Conservation (phyloP, 2,329 filamentous ascomycete species). For the Pseudogymnoascus verrucosus region DNA sequence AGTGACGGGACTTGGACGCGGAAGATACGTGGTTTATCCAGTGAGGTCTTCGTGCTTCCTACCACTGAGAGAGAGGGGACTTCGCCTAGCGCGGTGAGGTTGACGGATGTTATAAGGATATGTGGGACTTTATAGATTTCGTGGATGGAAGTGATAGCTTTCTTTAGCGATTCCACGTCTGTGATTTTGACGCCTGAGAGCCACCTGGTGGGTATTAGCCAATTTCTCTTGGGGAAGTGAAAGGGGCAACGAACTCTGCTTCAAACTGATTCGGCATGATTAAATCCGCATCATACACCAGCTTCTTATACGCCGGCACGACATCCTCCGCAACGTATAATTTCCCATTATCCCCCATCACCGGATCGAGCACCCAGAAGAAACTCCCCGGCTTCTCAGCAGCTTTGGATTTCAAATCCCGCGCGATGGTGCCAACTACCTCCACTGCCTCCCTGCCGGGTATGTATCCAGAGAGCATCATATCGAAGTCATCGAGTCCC, state of each 20-base stretch:
- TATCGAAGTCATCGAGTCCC: slow-evolving; percentile 80
- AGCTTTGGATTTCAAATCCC: slow-evolving; percentile 65
- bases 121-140: slow-evolving; percentile 70
- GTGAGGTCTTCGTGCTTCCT: slow-evolving; percentile 58
- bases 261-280: slow-evolving; percentile 97
- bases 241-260: slow-evolving; percentile 60
- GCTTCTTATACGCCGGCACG: slow-evolving; percentile 77
- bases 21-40: slow-evolving; percentile 70
- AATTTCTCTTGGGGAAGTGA: neutral
- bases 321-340: slow-evolving; percentile 90
- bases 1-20: slow-evolving; percentile 78
- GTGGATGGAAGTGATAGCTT: slow-evolving; percentile 73
- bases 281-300: slow-evolving; percentile 76
- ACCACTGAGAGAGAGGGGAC: slow-evolving; percentile 59
- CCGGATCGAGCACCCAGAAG: slow-evolving; percentile 96
- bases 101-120: slow-evolving; percentile 85
- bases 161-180: slow-evolving; percentile 62
- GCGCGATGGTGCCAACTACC: slow-evolving; percentile 74
- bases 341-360: slow-evolving; percentile 93
- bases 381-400: slow-evolving; percentile 62
- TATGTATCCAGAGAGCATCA: slow-evolving; percentile 91
- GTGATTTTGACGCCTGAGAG: slow-evolving; percentile 79
- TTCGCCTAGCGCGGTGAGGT: slow-evolving; percentile 49
- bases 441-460: slow-evolving; percentile 79
- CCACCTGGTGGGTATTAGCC: slow-evolving; percentile 43